These are phyloP conservation scores for Paratrypanosoma confusum DNA, from an alignment of 208 protist species.

Conservation along the genomic window DNA sequence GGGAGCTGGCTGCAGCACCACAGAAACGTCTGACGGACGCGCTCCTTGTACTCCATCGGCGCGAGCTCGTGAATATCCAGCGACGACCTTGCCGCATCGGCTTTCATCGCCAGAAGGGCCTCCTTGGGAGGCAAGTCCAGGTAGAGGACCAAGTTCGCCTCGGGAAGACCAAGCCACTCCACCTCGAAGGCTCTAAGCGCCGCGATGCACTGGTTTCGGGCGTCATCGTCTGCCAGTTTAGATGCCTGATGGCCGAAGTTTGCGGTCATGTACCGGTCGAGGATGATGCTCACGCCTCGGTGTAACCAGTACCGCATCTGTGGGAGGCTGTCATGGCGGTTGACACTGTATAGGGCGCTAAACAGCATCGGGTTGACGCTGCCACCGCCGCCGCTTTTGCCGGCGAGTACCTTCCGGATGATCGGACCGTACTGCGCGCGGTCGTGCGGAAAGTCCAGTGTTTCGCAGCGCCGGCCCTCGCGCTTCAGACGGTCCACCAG, in stretches of 20 bases:
- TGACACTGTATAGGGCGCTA: conserved; percentile 83
- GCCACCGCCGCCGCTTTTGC: conserved; percentile 62
- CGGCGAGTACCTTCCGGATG: conserved; percentile 71
- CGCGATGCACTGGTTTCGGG: conserved; percentile 46
- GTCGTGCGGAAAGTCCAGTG: conserved; percentile 84
- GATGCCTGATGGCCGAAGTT: conserved; percentile 87
- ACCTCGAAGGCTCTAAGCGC: conserved; percentile 62
- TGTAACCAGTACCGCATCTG: conserved; percentile 53
- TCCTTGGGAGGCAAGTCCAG: conserved; percentile 65
- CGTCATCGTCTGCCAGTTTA: conserved; percentile 59
- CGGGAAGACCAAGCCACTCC: conserved; percentile 61
- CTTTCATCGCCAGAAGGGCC: conserved; percentile 60
- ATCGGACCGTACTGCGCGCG: conserved; percentile 54
- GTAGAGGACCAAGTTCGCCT: conserved; percentile 63
- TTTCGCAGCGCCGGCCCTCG: conserved; percentile 15
- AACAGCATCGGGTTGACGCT: conserved; percentile 76
- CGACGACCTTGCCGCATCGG: conserved; percentile 44
- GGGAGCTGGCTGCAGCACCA: conserved; percentile 68
- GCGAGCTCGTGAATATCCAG: conserved; percentile 89
- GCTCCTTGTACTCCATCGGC: conserved; percentile 58
- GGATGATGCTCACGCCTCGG: conserved; percentile 49
- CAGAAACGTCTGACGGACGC: conserved; percentile 54
- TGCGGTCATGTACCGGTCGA: conserved; percentile 86
- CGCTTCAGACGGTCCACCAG: conserved; percentile 27
- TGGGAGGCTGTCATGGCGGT: conserved; percentile 62